Evolutionary conservation across 441 rosid species (phyloP).

Genomic region (Capsella rubella): DNA sequence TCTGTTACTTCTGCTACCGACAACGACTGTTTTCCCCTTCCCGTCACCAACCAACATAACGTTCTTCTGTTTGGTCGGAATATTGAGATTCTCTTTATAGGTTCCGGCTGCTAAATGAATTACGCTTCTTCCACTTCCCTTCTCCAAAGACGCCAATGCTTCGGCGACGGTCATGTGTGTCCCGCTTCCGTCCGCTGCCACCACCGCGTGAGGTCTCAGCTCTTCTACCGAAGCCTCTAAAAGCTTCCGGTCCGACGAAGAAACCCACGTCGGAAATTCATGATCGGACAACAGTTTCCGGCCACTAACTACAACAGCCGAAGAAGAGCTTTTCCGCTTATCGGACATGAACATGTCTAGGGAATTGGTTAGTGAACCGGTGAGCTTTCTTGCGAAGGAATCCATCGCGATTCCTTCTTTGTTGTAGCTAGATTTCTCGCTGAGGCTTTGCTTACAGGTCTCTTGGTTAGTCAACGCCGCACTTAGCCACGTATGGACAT

Average conservation of each 20-base stretch:
- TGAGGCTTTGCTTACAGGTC: slow-evolving; percentile 48
- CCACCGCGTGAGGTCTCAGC: slow-evolving; percentile 47
- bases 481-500: slow-evolving; percentile 51
- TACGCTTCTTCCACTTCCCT: slow-evolving; percentile 45
- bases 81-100: slow-evolving; percentile 47
- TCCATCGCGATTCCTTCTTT: slow-evolving; percentile 19
- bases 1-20: slow-evolving; percentile 42
- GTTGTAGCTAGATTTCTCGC: slow-evolving; percentile 31
- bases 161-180: slow-evolving; percentile 46
- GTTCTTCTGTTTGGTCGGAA: slow-evolving; percentile 52
- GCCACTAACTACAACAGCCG: slow-evolving; percentile 7
- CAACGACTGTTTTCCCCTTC: slow-evolving; percentile 52
- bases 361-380: slow-evolving; percentile 41
- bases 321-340: slow-evolving; percentile 8
- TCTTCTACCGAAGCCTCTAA: slow-evolving; percentile 53
- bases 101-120: slow-evolving; percentile 51
- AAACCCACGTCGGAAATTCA: slow-evolving; percentile 56
- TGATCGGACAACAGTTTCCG: slow-evolving; percentile 36
- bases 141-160: slow-evolving; percentile 45
- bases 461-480: slow-evolving; percentile 54
- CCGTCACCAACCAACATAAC: slow-evolving; percentile 59
- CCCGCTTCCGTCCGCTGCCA: slow-evolving; percentile 55
- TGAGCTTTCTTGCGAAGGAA: slow-evolving; percentile 43
- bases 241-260: slow-evolving; percentile 47
- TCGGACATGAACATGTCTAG: slow-evolving; percentile 35